Base-by-base conservation (phyloP, 257 asterid genomes). In the Eucommia ulmoides region DNA sequence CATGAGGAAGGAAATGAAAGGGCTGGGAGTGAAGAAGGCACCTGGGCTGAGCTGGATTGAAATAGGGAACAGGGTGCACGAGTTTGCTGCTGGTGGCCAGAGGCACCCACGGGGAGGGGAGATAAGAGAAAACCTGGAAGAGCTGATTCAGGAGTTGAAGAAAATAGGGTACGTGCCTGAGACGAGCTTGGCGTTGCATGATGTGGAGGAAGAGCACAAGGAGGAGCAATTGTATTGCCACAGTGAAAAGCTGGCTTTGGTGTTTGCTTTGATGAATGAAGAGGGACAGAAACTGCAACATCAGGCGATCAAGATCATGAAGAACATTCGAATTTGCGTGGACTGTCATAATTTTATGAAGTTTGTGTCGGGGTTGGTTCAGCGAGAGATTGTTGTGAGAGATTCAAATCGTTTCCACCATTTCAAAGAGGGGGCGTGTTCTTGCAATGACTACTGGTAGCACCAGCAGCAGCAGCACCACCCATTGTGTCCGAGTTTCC, bases 31-130 rank as follows among this genome's bases (percentile, higher is more conserved):
- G 46, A 66, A 49, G 47, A 88, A 88, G 62, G 84, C 75, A 33
- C 84, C 89, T 15, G 94, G 94, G 23, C 65, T 88, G 78, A 88
- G 97, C 72, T 88, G 94, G 97, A 78, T 67, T 1, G 83, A 85
- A 54, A 54, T 74, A 20, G 77, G 78, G 41, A 58, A 63, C 26
- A 58, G 41, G 59, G 66, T 77, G 44, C 93, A 85, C n/a, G 91
- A 84, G 71, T 81, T 84, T 72, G 76, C 91, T 55, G 74, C 93
- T 5, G 88, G 91, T 46, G 88, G 92, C 19, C 64, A 49, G 51
- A 52, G 59, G 38, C 85, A 77, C 68, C 81, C 82, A 1, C 67
- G 59, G 50, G 42, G 82, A 55, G 72, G 65, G 60, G 77, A 71
- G 3, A 81, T 88, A 52, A 70, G 73, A 14, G 51, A 54, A 1